Evolutionary conservation across 768 basidiomycete species (phyloP), one percentile per base, ranked within the genome.

Genomic region (Trametes maxima): DNA sequence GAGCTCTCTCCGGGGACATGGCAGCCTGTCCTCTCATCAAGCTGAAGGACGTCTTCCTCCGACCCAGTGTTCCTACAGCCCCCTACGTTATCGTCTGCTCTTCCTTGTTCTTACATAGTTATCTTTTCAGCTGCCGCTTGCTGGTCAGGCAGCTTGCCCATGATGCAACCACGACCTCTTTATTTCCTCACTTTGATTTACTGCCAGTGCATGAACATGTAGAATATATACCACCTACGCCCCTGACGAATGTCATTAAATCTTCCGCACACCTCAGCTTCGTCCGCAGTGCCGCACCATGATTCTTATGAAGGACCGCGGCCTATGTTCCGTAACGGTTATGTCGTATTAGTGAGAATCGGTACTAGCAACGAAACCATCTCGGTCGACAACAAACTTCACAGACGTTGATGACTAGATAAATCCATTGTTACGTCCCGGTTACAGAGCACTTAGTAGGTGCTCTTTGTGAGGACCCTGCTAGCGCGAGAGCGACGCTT

Each of bases 1-100:
- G 89, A 90, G 72, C 74, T 85, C 24, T 74, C 83, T 0, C 79
- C 82, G 62, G 89, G 89, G 60, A 81, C 84, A 54, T 91, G 89
- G 89, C 86, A 88, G 70, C 88, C 88, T 44, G 87, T 88, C 65
- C 73, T 80, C 68, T 76, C 73, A 36, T 68, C 67, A 13, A 67
- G 69, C 63, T 71, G 66, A 69, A 60, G 21, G 54, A 19, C 16
- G 28, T 35, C 40, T 4, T 19, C 28, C 24, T 2, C 14, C 35
- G 7, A 1, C 16, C 17, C 22, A 25, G 7, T 2, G 4, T 16
- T 19, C 21, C 21, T 24, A 35, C 33, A 16, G 17, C 42, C 33
- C 47, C 19, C 44, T 43, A 8, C 55, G 35, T 45, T 37, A 17
- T 37, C 10, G 10, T 11, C 36, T 42, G 21, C 14, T 14, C 4